Percentiles rank a stretch among this genome's conserved stretches.
These are phyloP conservation scores for Tilletia horrida DNA, from an alignment of 1,284 basidiomycete species.

Conservation along the genomic window DNA sequence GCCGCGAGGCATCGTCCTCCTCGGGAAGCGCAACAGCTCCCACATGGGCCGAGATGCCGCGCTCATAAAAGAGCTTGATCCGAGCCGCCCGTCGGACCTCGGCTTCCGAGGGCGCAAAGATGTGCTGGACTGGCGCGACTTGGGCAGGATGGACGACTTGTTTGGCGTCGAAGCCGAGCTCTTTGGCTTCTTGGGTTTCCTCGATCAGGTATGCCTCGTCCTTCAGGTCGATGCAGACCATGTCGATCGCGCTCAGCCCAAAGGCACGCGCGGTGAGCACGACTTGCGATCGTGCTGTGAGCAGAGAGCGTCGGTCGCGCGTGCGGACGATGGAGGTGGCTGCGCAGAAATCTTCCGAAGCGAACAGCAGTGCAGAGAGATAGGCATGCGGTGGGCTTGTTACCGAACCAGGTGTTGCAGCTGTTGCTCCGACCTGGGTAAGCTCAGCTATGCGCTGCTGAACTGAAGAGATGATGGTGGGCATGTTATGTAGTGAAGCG, in stretches of 20 bases:
- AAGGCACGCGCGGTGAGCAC: constrained; percentile 81
- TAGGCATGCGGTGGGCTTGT: constrained; percentile 3
- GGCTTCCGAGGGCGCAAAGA: constrained; percentile 71
- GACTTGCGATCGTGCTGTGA: constrained; percentile 80
- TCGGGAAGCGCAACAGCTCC: constrained; percentile 68
- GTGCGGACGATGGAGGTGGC: constrained; percentile 82
- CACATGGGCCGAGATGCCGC: constrained; percentile 56
- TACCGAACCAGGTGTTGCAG: constrained; percentile 14
- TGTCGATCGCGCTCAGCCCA: constrained; percentile 71
- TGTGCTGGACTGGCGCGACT: constrained; percentile 70
- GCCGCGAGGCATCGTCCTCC: constrained; percentile 58
- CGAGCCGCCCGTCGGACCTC: constrained; percentile 69
- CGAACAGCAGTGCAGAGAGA: constrained; percentile 46
- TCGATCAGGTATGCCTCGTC: constrained; percentile 67
- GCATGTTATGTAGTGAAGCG: constrained; percentile 37
- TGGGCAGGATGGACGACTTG: constrained; percentile 93
- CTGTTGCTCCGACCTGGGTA: neutral
- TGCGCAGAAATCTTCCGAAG: constrained; percentile 63
- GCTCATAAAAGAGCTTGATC: constrained; percentile 61
- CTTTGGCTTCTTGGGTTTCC: constrained; percentile 68
- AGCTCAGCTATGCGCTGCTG: constrained; percentile 13
- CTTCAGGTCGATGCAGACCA: constrained; percentile 89
- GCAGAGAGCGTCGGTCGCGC: constrained; percentile 68
- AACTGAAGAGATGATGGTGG: constrained; percentile 33
- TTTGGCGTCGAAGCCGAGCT: constrained; percentile 52